A percentile compares a stretch with the other conserved stretches of the same genome.
Conservation (phyloP, 768 basidiomycete genomes). For the Candolleomyces eurysporus region DNA sequence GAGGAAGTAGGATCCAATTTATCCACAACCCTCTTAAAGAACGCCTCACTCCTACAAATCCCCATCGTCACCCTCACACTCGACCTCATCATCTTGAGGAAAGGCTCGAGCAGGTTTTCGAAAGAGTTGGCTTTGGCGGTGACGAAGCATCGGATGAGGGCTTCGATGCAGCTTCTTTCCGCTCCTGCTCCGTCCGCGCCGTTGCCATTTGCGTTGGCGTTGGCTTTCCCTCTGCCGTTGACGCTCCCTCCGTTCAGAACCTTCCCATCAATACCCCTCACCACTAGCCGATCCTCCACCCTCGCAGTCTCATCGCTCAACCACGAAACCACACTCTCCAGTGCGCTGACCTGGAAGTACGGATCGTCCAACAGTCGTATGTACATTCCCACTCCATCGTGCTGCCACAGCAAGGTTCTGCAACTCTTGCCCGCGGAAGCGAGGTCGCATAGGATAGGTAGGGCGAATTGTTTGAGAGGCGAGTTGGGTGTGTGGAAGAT, state of each 20-base stretch:
- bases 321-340: conserved; percentile 92
- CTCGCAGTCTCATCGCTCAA: conserved; percentile 93
- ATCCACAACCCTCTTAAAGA: conserved; percentile 88
- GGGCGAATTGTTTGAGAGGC: conserved; percentile 93
- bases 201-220: too few relatives aligned
- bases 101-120: conserved; percentile 88
- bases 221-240: too few relatives aligned
- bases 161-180: conserved; percentile 48
- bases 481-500: conserved; percentile 71
- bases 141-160: conserved; percentile 77
- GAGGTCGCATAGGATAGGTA: conserved; percentile 95
- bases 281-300: conserved; percentile 85
- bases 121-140: conserved; percentile 86
- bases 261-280: conserved; percentile 25
- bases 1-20: conserved; percentile 42
- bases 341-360: conserved; percentile 88
- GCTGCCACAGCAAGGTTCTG: conserved; percentile 87
- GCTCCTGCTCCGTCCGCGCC: too few relatives aligned
- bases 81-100: conserved; percentile 86
- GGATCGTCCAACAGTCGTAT: conserved; percentile 76
- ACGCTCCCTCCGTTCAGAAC: too few relatives aligned
- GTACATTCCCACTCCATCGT: conserved; percentile 85
- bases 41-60: conserved; percentile 72
- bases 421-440: conserved; percentile 94
- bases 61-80: conserved; percentile 73